Conservation (phyloP, 2,329 filamentous ascomycete genomes). For the Aspergillus felis region DNA sequence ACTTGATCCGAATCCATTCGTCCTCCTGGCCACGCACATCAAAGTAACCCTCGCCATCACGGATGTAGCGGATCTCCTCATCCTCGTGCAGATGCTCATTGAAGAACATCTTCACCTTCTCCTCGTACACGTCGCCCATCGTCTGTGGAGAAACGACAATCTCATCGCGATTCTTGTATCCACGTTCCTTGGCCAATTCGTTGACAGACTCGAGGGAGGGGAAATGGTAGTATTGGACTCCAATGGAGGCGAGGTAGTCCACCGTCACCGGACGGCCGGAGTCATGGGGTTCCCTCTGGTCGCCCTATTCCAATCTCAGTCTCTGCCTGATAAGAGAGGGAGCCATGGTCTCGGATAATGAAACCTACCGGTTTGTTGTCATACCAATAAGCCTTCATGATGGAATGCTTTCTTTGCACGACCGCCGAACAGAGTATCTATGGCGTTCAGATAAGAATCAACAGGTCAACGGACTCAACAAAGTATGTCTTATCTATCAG, state of each 20-base stretch:
- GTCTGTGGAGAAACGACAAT: slow-evolving; percentile 80
- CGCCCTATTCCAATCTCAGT: slow-evolving; percentile 59
- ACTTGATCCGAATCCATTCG: slow-evolving; percentile 79
- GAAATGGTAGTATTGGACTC: slow-evolving; percentile 74
- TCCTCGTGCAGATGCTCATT: slow-evolving; percentile 95
- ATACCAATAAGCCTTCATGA: slow-evolving; percentile 69
- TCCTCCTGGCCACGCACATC: slow-evolving; percentile 81
- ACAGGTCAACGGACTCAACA: not conserved
- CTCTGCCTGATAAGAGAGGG: slow-evolving; percentile 2
- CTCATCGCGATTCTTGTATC: slow-evolving; percentile 93
- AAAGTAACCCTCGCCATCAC: slow-evolving; percentile 85
- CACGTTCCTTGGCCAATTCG: slow-evolving; percentile 66
- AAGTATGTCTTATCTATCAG: not conserved
- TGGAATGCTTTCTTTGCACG: slow-evolving; percentile 19
- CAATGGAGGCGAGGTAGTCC: slow-evolving; percentile 66
- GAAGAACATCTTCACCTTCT: slow-evolving; percentile 93
- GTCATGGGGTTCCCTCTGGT: slow-evolving; percentile 89
- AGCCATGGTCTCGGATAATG: slow-evolving; percentile 1
- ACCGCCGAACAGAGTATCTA: not conserved
- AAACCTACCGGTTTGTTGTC: slow-evolving; percentile 59
- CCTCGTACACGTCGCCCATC: slow-evolving; percentile 84
- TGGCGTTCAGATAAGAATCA: not conserved
- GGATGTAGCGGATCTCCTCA: slow-evolving; percentile 94
- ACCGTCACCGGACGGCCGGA: slow-evolving; percentile 67
- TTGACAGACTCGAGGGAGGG: slow-evolving; percentile 65